Evolutionary conservation across 352 stramenopile genomes (phyloP).

Genomic region (Phytophthora megakarya): DNA sequence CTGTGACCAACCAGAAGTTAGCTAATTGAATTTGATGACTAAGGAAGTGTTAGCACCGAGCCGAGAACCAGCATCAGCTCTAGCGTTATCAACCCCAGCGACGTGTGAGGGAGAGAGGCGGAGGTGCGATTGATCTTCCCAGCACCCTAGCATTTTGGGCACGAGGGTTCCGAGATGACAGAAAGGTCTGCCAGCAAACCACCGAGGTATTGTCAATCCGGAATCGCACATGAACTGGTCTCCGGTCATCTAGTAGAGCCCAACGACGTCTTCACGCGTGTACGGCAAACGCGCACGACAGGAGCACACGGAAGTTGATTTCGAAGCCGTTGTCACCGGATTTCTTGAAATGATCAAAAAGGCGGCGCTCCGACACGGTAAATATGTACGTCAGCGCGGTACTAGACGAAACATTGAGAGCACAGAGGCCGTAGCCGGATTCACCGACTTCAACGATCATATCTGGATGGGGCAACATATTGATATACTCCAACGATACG

Average conservation of each 20-base stretch:
- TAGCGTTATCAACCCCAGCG: not conserved
- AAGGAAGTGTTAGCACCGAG: not conserved
- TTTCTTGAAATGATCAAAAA: not conserved
- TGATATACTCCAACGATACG: slow-evolving; percentile 12
- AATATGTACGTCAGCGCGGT: not conserved
- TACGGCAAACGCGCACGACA: slow-evolving; percentile 12
- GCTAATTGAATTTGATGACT: not conserved
- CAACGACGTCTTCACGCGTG: not conserved
- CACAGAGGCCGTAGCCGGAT: slow-evolving; percentile 18
- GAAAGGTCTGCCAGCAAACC: not conserved
- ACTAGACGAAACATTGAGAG: not conserved
- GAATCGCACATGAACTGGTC: slow-evolving; percentile 15
- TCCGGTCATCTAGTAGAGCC: not conserved
- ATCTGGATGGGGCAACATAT: not conserved
- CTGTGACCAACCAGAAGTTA: slow-evolving; percentile 4
- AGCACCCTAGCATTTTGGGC: slow-evolving; percentile 10
- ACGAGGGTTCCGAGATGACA: slow-evolving; percentile 1
- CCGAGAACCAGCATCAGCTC: slow-evolving; percentile 1
- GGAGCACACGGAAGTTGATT: slow-evolving; percentile 30
- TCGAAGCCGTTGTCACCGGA: slow-evolving; percentile 11
- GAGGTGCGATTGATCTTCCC: slow-evolving; percentile 3
- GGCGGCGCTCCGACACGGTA: not conserved
- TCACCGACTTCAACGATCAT: not conserved
- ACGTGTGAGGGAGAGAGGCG: no score
- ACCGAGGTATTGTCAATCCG: slow-evolving; percentile 24